Evolutionary conservation across 2,329 filamentous ascomycete genomes (phyloP).

Genomic region (Calonectria naviculata): DNA sequence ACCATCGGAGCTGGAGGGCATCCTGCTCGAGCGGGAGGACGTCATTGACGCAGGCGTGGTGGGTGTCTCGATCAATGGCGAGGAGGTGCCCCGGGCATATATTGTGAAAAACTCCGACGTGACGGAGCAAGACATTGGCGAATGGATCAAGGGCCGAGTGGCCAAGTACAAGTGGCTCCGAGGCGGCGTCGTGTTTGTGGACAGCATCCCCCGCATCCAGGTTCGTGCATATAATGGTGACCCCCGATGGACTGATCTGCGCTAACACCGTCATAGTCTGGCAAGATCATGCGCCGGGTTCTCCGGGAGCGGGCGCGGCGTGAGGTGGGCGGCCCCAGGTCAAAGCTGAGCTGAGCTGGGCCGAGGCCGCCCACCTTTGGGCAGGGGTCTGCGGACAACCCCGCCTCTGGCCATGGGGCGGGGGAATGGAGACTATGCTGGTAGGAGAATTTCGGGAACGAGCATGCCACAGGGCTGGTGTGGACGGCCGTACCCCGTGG

Average conservation of each 20-base stretch:
- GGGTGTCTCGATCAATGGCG: background rate
- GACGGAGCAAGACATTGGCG: background rate
- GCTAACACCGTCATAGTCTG: background rate
- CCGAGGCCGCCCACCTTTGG: background rate
- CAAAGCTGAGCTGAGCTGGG: background rate
- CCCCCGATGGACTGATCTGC: background rate
- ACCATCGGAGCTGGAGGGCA: slow-evolving; percentile 1
- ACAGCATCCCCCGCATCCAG: slow-evolving; percentile 11
- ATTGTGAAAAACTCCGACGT: background rate
- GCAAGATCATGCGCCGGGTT: slow-evolving; percentile 11
- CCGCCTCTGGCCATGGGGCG: too few relatives aligned
- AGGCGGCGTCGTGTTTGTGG: slow-evolving; percentile 12
- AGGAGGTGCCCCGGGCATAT: slow-evolving; percentile 6
- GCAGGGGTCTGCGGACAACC: background rate
- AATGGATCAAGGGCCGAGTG: background rate
- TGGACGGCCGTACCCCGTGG: background rate
- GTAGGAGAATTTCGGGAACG: background rate
- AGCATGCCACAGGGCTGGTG: background rate
- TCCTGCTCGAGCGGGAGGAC: background rate
- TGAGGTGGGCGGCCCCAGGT: background rate
- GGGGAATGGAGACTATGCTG: background rate
- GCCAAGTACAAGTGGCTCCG: slow-evolving; percentile 15
- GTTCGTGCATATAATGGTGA: background rate
- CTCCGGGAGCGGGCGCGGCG: background rate
- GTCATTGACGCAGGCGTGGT: background rate